These are phyloP conservation scores for Macrophomina phaseolina DNA, from an alignment of 2,329 filamentous ascomycete genomes.

Conservation along the genomic window DNA sequence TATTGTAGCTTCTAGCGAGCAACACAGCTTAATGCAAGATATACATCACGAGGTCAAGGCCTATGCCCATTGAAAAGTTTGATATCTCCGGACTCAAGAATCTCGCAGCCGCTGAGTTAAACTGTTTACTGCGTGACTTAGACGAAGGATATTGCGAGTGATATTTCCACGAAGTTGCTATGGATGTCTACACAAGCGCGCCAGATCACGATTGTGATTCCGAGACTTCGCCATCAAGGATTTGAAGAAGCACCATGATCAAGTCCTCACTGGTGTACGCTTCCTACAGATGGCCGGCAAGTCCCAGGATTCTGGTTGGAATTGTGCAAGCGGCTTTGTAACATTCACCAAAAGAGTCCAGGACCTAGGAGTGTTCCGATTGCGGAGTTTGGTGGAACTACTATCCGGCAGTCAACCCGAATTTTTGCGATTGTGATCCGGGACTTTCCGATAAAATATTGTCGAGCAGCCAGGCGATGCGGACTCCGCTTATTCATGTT, in stretches of 20 bases:
- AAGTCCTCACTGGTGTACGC: not conserved
- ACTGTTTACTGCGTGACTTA: no score
- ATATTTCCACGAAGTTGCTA: not conserved
- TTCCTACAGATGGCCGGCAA: not conserved
- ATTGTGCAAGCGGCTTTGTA: not conserved
- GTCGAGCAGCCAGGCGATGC: no score
- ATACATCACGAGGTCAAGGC: constrained; percentile 33
- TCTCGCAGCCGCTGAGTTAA: constrained; percentile 35
- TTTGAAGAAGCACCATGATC: not conserved
- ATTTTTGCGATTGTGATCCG: not conserved
- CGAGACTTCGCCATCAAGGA: not conserved
- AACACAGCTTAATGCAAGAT: not conserved
- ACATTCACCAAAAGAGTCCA: not conserved
- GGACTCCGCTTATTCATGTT: no score
- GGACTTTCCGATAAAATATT: not conserved
- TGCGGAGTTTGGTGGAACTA: not conserved
- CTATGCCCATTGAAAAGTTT: constrained; percentile 35
- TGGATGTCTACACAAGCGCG: not conserved
- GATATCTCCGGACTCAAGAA: constrained; percentile 34
- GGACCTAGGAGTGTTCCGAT: not conserved
- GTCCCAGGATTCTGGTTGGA: not conserved
- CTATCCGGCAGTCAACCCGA: not conserved
- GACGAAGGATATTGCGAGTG: no score
- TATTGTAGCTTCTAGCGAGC: not conserved
- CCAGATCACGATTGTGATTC: not conserved